These are phyloP conservation scores for Alternaria brassicicola DNA, from an alignment of 2,329 filamentous ascomycete species.

Conservation along the genomic window DNA sequence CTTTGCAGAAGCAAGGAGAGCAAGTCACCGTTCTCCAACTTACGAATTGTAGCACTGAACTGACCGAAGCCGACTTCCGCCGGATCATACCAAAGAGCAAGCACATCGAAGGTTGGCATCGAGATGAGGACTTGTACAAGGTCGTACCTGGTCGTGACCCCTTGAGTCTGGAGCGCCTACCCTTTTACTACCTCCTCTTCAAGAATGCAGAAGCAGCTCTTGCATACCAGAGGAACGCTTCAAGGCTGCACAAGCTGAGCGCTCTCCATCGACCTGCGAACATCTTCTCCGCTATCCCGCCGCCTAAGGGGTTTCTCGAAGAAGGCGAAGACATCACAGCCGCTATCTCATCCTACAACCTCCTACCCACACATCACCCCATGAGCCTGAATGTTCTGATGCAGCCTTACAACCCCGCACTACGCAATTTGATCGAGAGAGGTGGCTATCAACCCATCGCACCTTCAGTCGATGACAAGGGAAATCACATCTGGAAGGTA, in stretches of 20 bases:
- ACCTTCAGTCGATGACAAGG: slow-evolving; percentile 17
- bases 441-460: slow-evolving; percentile 45
- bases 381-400: slow-evolving; percentile 37
- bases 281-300: slow-evolving; percentile 52
- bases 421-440: slow-evolving; percentile 36
- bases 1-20: slow-evolving; percentile 34
- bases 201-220: slow-evolving; percentile 62
- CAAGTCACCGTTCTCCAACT: slow-evolving; percentile 60
- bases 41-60: slow-evolving; percentile 54
- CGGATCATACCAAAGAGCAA: slow-evolving; percentile 66
- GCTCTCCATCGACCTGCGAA: slow-evolving; percentile 52
- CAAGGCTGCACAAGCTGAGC: slow-evolving; percentile 58
- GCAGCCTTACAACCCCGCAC: slow-evolving; percentile 52
- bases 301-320: slow-evolving; percentile 51
- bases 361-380: slow-evolving; percentile 42
- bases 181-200: slow-evolving; percentile 74
- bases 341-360: slow-evolving; percentile 55
- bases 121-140: slow-evolving; percentile 62
- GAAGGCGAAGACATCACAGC: slow-evolving; percentile 56
- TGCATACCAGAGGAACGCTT: slow-evolving; percentile 64
- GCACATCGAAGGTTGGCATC: slow-evolving; percentile 71
- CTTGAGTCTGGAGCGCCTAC: slow-evolving; percentile 66
- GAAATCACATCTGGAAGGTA: slow-evolving; percentile 37
- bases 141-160: slow-evolving; percentile 70
- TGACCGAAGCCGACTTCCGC: slow-evolving; percentile 73